A percentile compares a stretch with the other conserved stretches of the same genome.
phyloP scores from a whole-genome alignment of 345 rosid genomes.

The Durio zibethinus region DNA sequence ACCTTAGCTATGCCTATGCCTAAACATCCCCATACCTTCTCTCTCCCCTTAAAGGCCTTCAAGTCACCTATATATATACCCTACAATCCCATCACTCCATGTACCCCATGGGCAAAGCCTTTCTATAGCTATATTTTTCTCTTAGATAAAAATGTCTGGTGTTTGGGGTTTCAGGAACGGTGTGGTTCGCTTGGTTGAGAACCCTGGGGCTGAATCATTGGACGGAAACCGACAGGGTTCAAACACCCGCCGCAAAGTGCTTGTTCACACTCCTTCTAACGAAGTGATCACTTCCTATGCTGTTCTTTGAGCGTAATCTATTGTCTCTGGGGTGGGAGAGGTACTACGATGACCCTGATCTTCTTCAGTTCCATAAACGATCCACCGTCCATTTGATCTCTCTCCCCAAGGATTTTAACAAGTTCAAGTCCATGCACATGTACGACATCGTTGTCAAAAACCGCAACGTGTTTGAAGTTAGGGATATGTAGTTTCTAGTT shows the following conservation, averaged over 20 bases:
- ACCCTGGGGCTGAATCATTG: constrained; percentile 44
- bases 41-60: neutral
- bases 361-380: constrained; percentile 71
- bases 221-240: constrained; percentile 35
- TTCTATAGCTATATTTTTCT: neutral
- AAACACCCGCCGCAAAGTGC: constrained; percentile 33
- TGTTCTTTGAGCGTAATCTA: constrained; percentile 52
- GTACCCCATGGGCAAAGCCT: constrained; percentile 6
- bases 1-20: neutral
- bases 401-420: constrained; percentile 67
- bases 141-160: constrained; percentile 57
- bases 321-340: constrained; percentile 78
- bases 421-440: constrained; percentile 75
- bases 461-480: constrained; percentile 63
- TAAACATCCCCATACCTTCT: neutral
- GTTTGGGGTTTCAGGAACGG: constrained; percentile 82
- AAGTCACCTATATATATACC: constrained; percentile 20
- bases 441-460: constrained; percentile 80
- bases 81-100: constrained; percentile 18
- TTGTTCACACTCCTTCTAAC: constrained; percentile 52
- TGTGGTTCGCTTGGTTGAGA: constrained; percentile 56
- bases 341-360: constrained; percentile 59
- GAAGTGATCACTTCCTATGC: constrained; percentile 65
- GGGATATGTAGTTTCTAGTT: constrained; percentile 34
- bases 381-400: constrained; percentile 65